Conservation (phyloP, 176 grass and related monocot genomes). For the bread wheat (Triticum aestivum) region DNA sequence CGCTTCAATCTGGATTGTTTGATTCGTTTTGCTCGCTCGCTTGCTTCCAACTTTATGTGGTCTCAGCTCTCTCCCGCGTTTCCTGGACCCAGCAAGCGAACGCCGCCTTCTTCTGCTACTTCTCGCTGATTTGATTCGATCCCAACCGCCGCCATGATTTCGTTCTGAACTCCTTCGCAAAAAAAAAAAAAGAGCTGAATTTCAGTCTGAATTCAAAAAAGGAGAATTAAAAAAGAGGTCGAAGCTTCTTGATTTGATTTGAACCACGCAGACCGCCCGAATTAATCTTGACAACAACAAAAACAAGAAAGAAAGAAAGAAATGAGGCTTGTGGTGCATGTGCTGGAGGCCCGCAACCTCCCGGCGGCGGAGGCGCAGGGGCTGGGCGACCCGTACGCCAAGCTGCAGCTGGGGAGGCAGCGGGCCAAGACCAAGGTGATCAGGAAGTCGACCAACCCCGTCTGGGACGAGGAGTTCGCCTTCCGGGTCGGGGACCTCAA, state of each 20-base stretch:
- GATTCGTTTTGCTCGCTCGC: neutral
- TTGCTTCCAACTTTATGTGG: neutral
- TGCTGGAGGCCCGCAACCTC: constrained; percentile 68
- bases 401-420: constrained; percentile 70
- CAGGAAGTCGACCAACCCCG: constrained; percentile 49
- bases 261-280: neutral
- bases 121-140: neutral
- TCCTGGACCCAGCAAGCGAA: neutral
- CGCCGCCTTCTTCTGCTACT: neutral
- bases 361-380: constrained; percentile 55
- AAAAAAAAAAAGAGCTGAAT: too few relatives aligned
- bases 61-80: too few relatives aligned
- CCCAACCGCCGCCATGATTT: neutral
- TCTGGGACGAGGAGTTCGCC: constrained; percentile 86
- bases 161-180: neutral
- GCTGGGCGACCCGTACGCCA: constrained; percentile 64
- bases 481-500: constrained; percentile 78
- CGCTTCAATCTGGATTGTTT: neutral
- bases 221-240: neutral
- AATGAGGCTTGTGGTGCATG: constrained; percentile 77
- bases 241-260: neutral
- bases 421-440: constrained; percentile 70
- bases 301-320: too few relatives aligned
- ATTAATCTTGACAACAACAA: neutral
- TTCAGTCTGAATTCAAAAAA: neutral